A percentile compares a stretch with the other conserved stretches of the same genome.
Evolutionary conservation across 2,329 filamentous ascomycete genomes (phyloP).

Genomic region (Juglanconis oblonga): DNA sequence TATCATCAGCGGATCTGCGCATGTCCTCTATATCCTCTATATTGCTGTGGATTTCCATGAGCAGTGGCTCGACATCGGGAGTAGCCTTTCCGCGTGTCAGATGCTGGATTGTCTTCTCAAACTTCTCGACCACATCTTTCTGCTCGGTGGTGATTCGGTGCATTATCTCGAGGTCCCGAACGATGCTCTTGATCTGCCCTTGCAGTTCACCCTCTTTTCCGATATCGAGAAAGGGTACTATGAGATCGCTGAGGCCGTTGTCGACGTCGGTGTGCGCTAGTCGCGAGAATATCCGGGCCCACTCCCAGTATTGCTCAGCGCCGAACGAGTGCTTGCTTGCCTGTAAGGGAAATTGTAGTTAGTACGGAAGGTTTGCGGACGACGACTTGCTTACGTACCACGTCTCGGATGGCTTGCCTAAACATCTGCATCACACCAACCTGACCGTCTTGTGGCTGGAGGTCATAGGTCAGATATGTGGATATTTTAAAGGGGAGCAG

Average conservation of each 20-base stretch:
- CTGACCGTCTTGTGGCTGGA: conserved; percentile 12
- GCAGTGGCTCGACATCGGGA: conserved; percentile 12
- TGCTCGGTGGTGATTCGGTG: conserved; percentile 36
- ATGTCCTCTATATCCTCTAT: conserved; percentile 34
- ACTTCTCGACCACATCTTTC: conserved; percentile 27
- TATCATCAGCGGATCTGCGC: conserved; percentile 29
- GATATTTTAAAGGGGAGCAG: conserved; percentile 22
- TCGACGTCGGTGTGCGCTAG: conserved; percentile 25
- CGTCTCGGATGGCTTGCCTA: conserved; percentile 15
- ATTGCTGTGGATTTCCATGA: conserved; percentile 23
- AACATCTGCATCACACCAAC: conserved; percentile 12
- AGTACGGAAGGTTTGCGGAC: not conserved
- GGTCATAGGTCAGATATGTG: not conserved
- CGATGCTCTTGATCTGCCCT: conserved; percentile 43
- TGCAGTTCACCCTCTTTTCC: conserved; percentile 40
- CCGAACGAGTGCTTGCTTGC: conserved; percentile 37
- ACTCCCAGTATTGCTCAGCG: conserved; percentile 36
- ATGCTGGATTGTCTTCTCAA: conserved; percentile 23
- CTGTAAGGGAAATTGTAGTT: conserved; percentile 15
- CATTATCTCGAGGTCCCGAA: conserved; percentile 48
- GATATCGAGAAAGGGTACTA: conserved; percentile 35
- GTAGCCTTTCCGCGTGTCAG: conserved; percentile 11
- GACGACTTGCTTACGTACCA: not conserved
- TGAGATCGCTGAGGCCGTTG: conserved; percentile 14
- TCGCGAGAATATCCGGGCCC: conserved; percentile 27